These are phyloP conservation scores for Heritiera fomes DNA, from an alignment of 345 rosid genomes.

Conservation along the genomic window DNA sequence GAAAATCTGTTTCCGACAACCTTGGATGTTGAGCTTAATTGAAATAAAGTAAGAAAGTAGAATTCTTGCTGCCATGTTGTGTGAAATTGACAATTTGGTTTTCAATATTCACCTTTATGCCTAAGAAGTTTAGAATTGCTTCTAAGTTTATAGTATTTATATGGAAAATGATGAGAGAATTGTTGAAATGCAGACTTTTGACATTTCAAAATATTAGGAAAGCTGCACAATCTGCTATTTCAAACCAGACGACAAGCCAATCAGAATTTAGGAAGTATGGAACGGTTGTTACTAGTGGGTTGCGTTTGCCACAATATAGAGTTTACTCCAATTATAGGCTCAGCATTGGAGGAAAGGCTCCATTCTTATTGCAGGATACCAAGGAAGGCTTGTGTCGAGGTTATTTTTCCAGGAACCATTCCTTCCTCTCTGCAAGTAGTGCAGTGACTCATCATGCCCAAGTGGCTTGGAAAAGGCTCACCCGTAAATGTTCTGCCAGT, in stretches of 20 bases:
- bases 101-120: neutral
- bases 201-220: conserved; percentile 43
- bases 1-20: neutral
- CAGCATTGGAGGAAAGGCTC: conserved; percentile 33
- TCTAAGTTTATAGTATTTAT: neutral
- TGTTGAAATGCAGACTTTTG: conserved; percentile 58
- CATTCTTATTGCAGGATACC: conserved; percentile 24
- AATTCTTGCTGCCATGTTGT: neutral
- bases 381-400: conserved; percentile 35
- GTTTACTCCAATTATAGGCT: conserved; percentile 31
- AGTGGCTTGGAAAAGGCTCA: conserved; percentile 64
- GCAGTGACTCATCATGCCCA: conserved; percentile 48
- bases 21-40: neutral
- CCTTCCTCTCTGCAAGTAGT: conserved; percentile 42
- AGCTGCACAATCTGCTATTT: conserved; percentile 32
- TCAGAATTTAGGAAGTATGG: conserved; percentile 42
- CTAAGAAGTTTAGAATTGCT: neutral
- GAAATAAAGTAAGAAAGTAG: neutral
- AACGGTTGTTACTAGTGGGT: conserved; percentile 40
- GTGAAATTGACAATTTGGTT: neutral
- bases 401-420: conserved; percentile 41
- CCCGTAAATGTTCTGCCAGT: conserved; percentile 37
- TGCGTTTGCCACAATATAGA: conserved; percentile 43
- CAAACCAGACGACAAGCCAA: conserved; percentile 27
- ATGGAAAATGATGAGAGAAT: neutral